phyloP scores from a whole-genome alignment of 495 filamentous ascomycete genomes.

The Daldinia caldariorum region DNA sequence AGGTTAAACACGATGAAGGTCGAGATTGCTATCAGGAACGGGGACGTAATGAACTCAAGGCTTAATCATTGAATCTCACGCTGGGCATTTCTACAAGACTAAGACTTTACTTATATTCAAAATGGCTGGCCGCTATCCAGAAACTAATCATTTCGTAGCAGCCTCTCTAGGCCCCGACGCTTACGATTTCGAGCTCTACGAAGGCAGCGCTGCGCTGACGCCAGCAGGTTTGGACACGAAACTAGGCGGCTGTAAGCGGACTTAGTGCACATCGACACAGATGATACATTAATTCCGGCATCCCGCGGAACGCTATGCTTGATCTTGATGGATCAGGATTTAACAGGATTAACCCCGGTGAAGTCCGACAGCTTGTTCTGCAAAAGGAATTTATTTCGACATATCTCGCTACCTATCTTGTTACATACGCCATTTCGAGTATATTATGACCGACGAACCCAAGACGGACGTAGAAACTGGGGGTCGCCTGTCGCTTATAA shows the following conservation, averaged over 20 bases:
- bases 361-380: background rate
- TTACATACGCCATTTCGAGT: no score
- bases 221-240: slow-evolving; percentile 5
- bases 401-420: no score
- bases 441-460: background rate
- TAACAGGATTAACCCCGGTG: slow-evolving; percentile 8
- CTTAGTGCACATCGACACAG: slow-evolving; percentile 4
- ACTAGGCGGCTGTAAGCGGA: slow-evolving; percentile 19
- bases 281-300: slow-evolving; percentile 19
- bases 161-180: background rate
- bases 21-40: background rate
- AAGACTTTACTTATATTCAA: background rate
- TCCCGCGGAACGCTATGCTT: slow-evolving; percentile 10
- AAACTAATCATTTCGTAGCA: background rate
- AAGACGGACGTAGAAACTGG: no score
- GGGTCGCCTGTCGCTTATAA: no score
- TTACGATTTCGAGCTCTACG: slow-evolving; percentile 19
- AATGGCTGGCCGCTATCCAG: background rate
- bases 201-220: slow-evolving; percentile 25
- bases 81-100: background rate
- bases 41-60: background rate
- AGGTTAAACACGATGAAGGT: background rate
- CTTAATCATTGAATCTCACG: background rate
- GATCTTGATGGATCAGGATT: no score
- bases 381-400: no score